Conservation (phyloP, 2,329 filamentous ascomycete species). For the Fulvia fulva region DNA sequence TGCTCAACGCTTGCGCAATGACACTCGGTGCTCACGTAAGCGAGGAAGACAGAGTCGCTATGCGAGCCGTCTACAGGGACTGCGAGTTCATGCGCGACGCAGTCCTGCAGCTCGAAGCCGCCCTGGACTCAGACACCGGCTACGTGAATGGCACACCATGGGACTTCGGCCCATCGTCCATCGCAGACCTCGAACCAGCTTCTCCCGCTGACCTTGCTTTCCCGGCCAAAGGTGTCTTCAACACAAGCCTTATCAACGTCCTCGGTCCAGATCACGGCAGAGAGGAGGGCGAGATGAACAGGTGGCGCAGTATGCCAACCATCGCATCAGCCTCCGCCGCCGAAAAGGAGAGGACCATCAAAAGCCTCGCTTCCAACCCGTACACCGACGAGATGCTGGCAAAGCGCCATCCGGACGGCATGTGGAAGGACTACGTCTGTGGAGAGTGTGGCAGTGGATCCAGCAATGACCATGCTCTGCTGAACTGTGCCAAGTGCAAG, state of each 20-base stretch:
- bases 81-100: slow-evolving; percentile 2
- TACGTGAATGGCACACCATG: slow-evolving; percentile 2
- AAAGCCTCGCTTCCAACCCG: neutral
- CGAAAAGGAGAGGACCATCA: neutral
- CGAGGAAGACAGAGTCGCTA: neutral
- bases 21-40: neutral
- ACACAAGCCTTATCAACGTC: neutral
- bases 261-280: neutral
- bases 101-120: neutral
- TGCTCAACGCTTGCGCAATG: slow-evolving; percentile 14
- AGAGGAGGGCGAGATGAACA: neutral
- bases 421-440: neutral
- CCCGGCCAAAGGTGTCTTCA: neutral
- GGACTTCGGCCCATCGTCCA: neutral
- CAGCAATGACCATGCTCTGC: neutral
- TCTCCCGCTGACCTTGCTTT: neutral
- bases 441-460: neutral
- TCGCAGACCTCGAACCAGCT: neutral
- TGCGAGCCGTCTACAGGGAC: neutral
- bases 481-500: slow-evolving; percentile 2
- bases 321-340: neutral
- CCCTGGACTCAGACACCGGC: neutral
- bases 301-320: neutral
- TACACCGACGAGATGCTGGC: neutral
- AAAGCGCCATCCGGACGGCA: neutral